phyloP scores from a whole-genome alignment of 2,329 filamentous ascomycete species.

The Salinomyces thailandicus region DNA sequence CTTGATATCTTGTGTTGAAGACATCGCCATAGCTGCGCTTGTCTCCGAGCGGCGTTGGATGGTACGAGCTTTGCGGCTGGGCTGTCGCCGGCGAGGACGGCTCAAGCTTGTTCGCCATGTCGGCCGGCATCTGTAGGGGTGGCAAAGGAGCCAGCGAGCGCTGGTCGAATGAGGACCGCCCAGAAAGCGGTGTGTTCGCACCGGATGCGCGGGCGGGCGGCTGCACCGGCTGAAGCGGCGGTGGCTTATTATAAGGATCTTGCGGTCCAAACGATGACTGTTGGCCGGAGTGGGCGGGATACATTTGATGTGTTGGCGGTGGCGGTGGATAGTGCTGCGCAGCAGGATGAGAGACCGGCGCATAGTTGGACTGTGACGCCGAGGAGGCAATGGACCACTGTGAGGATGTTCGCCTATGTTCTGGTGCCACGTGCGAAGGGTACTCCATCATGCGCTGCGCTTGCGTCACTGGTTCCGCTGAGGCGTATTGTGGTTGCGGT shows the following conservation, averaged over 20 bases:
- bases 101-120: conserved; percentile 29
- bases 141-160: conserved; percentile 24
- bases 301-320: conserved; percentile 7
- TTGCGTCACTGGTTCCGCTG: conserved; percentile 13
- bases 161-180: conserved; percentile 16
- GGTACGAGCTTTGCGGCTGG: conserved; percentile 20
- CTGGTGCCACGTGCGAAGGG: conserved; percentile 21
- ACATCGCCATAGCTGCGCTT: conserved; percentile 39
- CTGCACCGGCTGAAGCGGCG: conserved; percentile 18
- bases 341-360: conserved; percentile 18
- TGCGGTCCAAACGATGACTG: conserved; percentile 15
- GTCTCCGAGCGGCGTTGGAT: conserved; percentile 24
- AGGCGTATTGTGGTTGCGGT: conserved; percentile 29
- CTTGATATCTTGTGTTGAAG: conserved; percentile 32
- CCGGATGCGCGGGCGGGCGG: conserved; percentile 16
- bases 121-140: conserved; percentile 29
- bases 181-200: conserved; percentile 12
- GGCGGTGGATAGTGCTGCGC: conserved; percentile 19
- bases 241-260: conserved; percentile 4
- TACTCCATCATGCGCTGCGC: conserved; percentile 33
- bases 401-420: conserved; percentile 32
- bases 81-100: conserved; percentile 36
- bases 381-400: conserved; percentile 28
- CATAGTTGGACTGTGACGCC: conserved; percentile 23
- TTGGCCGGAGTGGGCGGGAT: conserved; percentile 6